Base-by-base conservation (phyloP, 2,329 filamentous ascomycete species). In the Aspergillus calidoustus region DNA sequence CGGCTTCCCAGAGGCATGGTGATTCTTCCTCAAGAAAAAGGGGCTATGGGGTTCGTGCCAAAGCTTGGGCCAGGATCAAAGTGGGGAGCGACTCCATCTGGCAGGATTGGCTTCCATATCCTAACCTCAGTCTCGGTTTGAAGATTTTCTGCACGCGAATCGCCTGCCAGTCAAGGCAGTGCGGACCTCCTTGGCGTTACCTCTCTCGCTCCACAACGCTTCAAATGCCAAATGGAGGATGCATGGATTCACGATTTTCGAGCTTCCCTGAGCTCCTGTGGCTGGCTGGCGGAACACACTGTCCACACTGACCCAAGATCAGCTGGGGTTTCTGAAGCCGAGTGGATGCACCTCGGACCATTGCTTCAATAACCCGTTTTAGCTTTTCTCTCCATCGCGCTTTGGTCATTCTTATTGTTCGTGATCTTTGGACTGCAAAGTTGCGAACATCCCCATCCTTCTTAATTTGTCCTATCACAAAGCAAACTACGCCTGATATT, bases 251-350 rank as follows among this genome's bases (percentile, higher is more conserved):
- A 44, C 22, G 17, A 15, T 46, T 23, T 47, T 38, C 22, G 51
- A 22, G 43, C 47, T 46, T 38, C 34, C 55, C 30, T 50, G 44
- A 34, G 11, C 34, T 57, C n/a, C 23, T 57, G 62, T 64, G 64
- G 62, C 64, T 64, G 64, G 62, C 64, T 64, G 64, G 62, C 59
- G 54, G 63, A 49, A 49, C 30, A 44, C 48, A 54, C 58, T 53
- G 59, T 51, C 48, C 47, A n/a, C 50, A 51, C 38, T 61, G 49
- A 52, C 54, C 28, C 51, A 47, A 49, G 54, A 59, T 60, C 56
- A 58, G 54, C 58, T 59, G 54, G 34, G 34, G 34, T 41, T 41
- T 13, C 34, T 17, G 34, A 41, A 54, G 49, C 23, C 46, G 48
- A 54, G 47, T 61, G 54, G 59, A 22, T 50, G 22, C 11, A 47